Evolutionary conservation across 768 basidiomycete genomes (phyloP).

Genomic region (Lepiota brunneoincarnata): DNA sequence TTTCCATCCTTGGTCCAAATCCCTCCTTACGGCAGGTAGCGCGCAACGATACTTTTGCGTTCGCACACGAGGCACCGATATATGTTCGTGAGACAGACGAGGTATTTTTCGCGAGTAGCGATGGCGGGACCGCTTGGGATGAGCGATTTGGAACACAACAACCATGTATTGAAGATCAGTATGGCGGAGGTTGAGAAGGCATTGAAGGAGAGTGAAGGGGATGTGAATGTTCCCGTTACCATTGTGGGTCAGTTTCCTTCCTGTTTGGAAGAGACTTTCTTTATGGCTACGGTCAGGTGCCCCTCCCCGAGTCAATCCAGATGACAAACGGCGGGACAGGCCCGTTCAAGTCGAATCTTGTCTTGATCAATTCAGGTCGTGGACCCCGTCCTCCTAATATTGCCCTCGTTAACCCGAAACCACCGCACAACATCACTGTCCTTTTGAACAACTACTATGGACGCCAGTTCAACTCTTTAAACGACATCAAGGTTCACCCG

Average conservation of each 20-base stretch:
- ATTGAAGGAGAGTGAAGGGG: slow-evolving; percentile 27
- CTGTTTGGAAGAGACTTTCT: no score
- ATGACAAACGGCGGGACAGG: slow-evolving; percentile 74
- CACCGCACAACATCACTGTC: slow-evolving; percentile 66
- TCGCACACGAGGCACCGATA: slow-evolving; percentile 81
- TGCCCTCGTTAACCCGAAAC: slow-evolving; percentile 58
- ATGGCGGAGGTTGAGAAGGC: slow-evolving; percentile 52
- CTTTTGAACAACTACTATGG: slow-evolving; percentile 79
- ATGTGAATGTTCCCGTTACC: slow-evolving; percentile 48
- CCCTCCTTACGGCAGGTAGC: slow-evolving; percentile 61
- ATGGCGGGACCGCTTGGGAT: slow-evolving; percentile 61
- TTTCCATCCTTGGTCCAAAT: slow-evolving; percentile 51
- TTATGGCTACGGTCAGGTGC: slow-evolving; percentile 43
- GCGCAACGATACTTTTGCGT: slow-evolving; percentile 57
- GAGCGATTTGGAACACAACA: slow-evolving; percentile 63
- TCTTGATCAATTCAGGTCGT: slow-evolving; percentile 66
- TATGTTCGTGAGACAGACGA: slow-evolving; percentile 66
- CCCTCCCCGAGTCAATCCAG: slow-evolving; percentile 55
- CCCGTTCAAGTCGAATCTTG: slow-evolving; percentile 52
- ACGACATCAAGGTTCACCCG: slow-evolving; percentile 76
- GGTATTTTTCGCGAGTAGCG: slow-evolving; percentile 70
- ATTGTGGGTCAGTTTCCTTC: slow-evolving; percentile 28
- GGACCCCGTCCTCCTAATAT: slow-evolving; percentile 60
- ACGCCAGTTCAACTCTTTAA: slow-evolving; percentile 78
- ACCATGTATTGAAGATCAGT: slow-evolving; percentile 58